Evolutionary conservation across 2,329 filamentous ascomycete species (phyloP).

Genomic region (Penicillium palitans): DNA sequence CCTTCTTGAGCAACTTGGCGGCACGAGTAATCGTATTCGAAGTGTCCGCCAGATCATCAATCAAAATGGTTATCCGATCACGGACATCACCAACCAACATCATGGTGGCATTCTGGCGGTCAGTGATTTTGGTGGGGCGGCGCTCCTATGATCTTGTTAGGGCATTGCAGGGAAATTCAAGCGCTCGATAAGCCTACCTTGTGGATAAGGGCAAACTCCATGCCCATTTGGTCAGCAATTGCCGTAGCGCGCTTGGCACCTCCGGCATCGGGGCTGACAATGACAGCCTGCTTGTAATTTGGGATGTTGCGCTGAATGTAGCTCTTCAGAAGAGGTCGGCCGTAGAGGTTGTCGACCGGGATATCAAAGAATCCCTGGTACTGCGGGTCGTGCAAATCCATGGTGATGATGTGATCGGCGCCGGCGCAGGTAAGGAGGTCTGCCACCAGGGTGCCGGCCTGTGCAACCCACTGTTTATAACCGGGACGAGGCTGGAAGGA

Average conservation of each 20-base stretch:
- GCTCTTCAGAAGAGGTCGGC: constrained; percentile 55
- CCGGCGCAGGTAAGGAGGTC: constrained; percentile 93
- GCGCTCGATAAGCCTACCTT: constrained; percentile 63
- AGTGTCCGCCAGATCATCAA: constrained; percentile 94
- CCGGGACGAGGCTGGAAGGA: constrained; percentile 81
- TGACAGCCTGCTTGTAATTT: constrained; percentile 80
- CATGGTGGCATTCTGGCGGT: constrained; percentile 81
- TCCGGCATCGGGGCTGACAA: constrained; percentile 94
- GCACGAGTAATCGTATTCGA: constrained; percentile 96
- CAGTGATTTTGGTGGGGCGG: constrained; percentile 80
- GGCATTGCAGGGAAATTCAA: constrained; percentile 12
- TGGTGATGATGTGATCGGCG: constrained; percentile 94
- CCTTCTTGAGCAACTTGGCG: constrained; percentile 93
- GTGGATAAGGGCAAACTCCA: constrained; percentile 97
- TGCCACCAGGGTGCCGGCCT: constrained; percentile 91
- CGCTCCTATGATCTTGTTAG: constrained; percentile 64
- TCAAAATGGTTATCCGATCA: constrained; percentile 78
- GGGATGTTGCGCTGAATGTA: constrained; percentile 79
- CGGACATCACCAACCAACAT: constrained; percentile 88
- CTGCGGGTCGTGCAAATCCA: constrained; percentile 94
- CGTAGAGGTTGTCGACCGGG: constrained; percentile 96
- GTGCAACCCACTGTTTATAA: constrained; percentile 98
- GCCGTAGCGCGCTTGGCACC: constrained; percentile 94
- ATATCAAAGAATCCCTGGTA: constrained; percentile 99
- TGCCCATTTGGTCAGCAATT: constrained; percentile 87